phyloP scores from a whole-genome alignment of 2,329 filamentous ascomycete species.

The Hypoxylon rubiginosum region DNA sequence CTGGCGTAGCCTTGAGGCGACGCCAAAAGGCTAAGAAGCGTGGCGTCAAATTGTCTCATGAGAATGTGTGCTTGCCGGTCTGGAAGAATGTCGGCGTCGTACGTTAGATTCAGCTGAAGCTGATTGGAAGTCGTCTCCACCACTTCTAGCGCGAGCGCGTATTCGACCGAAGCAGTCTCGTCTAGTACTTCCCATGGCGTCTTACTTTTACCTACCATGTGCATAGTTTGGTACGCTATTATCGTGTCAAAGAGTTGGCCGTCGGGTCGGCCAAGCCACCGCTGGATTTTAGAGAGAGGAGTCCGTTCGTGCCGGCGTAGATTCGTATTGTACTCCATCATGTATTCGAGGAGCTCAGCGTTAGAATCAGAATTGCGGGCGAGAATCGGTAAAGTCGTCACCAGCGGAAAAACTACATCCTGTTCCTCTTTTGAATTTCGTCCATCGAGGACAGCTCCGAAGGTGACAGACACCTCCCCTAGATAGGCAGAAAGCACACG shows the following conservation, averaged over 20 bases:
- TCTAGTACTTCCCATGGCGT: slow-evolving; percentile 70
- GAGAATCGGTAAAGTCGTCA: slow-evolving; percentile 83
- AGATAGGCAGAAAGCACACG: slow-evolving; percentile 80
- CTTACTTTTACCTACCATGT: slow-evolving; percentile 38
- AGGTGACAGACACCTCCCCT: slow-evolving; percentile 80
- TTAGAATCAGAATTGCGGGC: slow-evolving; percentile 69
- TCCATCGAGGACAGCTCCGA: slow-evolving; percentile 85
- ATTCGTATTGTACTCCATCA: slow-evolving; percentile 75
- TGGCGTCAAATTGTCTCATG: slow-evolving; percentile 77
- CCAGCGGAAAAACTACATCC: slow-evolving; percentile 78
- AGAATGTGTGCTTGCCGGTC: slow-evolving; percentile 75
- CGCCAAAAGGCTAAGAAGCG: slow-evolving; percentile 71
- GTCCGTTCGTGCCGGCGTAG: slow-evolving; percentile 79
- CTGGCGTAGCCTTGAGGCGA: slow-evolving; percentile 59
- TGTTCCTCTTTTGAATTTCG: slow-evolving; percentile 72
- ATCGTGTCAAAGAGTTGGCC: slow-evolving; percentile 84
- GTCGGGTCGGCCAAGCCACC: slow-evolving; percentile 75
- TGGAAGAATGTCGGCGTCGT: slow-evolving; percentile 74
- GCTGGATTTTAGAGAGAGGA: slow-evolving; percentile 79
- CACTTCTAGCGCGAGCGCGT: slow-evolving; percentile 84
- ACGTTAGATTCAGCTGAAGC: slow-evolving; percentile 76
- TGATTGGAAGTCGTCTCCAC: slow-evolving; percentile 65
- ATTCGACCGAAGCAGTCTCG: slow-evolving; percentile 80
- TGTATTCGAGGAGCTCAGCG: slow-evolving; percentile 67
- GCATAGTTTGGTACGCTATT: slow-evolving; percentile 81